Conservation (phyloP, 768 basidiomycete species). For the Candolleomyces efflorescens region DNA sequence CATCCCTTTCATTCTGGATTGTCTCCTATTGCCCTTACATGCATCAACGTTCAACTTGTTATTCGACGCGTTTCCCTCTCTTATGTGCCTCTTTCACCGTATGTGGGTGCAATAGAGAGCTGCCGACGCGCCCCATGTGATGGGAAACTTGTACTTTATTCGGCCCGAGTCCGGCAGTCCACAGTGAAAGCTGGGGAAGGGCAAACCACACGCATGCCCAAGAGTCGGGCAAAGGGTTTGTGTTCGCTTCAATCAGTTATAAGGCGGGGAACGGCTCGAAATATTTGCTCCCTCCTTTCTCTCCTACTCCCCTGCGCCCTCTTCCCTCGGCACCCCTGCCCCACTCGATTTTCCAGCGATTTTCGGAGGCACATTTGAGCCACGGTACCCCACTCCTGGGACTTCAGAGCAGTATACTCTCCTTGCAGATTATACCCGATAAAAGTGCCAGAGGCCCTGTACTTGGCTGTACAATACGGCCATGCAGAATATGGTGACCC, state of each 20-base stretch:
- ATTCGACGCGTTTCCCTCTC: too few species aligned
- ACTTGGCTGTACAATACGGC: background rate
- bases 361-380: background rate
- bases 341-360: background rate
- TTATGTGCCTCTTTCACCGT: too few species aligned
- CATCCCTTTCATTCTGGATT: too few species aligned
- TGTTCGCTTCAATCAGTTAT: background rate
- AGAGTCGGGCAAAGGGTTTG: slow-evolving; percentile 11
- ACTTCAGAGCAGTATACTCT: background rate
- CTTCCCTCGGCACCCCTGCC: background rate
- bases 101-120: too few species aligned
- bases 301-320: background rate
- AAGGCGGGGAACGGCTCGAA: background rate
- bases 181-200: too few species aligned
- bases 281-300: slow-evolving; percentile 1
- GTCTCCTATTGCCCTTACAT: too few species aligned
- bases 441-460: background rate
- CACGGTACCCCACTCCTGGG: background rate
- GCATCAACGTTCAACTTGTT: too few species aligned
- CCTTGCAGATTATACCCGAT: background rate
- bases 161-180: background rate
- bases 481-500: background rate
- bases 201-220: slow-evolving; percentile 5
- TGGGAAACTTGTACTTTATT: background rate
- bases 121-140: background rate